Conservation (phyloP, 2,329 filamentous ascomycete genomes). For the Diatrype stigma region DNA sequence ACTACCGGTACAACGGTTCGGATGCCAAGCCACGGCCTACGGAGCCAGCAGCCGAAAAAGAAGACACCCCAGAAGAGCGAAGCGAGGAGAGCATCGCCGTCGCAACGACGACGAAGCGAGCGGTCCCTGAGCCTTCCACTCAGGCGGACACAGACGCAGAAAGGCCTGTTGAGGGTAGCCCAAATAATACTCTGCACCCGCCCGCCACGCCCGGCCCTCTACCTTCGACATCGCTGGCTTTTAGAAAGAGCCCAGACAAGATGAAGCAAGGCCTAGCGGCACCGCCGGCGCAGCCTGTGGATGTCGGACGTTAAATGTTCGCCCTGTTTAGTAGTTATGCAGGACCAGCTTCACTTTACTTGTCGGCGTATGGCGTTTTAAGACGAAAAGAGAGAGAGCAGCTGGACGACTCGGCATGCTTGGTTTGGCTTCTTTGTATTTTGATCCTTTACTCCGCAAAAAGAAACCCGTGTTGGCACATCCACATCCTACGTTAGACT, state of each 20-base stretch:
- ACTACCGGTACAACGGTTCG: constrained; percentile 24
- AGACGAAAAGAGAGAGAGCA: constrained; percentile 3
- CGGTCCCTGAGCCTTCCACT: constrained; percentile 16
- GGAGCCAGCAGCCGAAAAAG: constrained; percentile 6
- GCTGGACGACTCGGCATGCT: too few species aligned
- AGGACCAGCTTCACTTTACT: too few species aligned
- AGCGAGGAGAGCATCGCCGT: constrained; percentile 27
- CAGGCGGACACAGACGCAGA: neutral
- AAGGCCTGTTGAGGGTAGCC: neutral
- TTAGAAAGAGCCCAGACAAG: constrained; percentile 61
- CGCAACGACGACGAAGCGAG: constrained; percentile 23
- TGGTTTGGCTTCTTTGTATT: too few species aligned
- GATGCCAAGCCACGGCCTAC: constrained; percentile 15
- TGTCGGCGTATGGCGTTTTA: constrained; percentile 8
- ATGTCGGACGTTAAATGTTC: constrained; percentile 21
- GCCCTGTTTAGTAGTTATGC: neutral
- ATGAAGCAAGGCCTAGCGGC: constrained; percentile 27
- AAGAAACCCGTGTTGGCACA: too few species aligned
- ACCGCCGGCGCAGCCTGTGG: constrained; percentile 24
- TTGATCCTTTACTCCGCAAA: too few species aligned
- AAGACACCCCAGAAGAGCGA: constrained; percentile 14
- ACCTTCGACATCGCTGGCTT: constrained; percentile 47
- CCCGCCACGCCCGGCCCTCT: constrained; percentile 28
- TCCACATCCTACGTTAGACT: too few species aligned
- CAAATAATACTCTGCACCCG: constrained; percentile 7